Percentiles rank a stretch among this genome's conserved stretches.
These are phyloP conservation scores for Acanthamoeba lenticulata DNA, from an alignment of 208 protist genomes.

Conservation along the genomic window DNA sequence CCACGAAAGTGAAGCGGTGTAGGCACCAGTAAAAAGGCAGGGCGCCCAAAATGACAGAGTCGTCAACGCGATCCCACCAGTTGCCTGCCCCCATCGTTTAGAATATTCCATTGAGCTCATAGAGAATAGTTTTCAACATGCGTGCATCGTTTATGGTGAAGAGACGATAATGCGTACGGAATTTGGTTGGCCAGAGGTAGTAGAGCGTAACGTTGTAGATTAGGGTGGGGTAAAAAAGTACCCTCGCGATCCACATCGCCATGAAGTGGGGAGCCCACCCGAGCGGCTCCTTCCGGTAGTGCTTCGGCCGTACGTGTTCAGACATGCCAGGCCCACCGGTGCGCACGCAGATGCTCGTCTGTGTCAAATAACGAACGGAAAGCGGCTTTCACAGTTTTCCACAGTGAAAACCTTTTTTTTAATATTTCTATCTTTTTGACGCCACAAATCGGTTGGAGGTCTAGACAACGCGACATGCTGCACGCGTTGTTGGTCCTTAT, in stretches of 20 bases:
- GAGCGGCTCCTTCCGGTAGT: conserved; percentile 33
- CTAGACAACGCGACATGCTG: not conserved
- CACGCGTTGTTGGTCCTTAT: not conserved
- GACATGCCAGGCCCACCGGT: not conserved
- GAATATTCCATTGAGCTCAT: too few relatives aligned
- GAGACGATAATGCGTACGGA: not conserved
- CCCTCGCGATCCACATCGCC: not conserved
- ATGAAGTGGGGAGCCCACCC: conserved; percentile 5
- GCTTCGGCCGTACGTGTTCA: conserved; percentile 31
- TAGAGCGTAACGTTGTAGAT: conserved; percentile 49
- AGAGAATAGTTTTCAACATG: not conserved
- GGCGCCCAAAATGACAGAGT: conserved; percentile 11
- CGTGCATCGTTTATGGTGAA: not conserved
- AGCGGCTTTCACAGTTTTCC: too few relatives aligned
- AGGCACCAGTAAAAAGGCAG: conserved; percentile 16
- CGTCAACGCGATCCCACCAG: conserved; percentile 37
- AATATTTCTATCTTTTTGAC: too few relatives aligned
- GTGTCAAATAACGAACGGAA: too few relatives aligned
- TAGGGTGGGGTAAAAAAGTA: conserved; percentile 34
- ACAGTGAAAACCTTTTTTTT: too few relatives aligned
- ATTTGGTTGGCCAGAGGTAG: conserved; percentile 24
- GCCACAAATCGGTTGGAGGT: too few relatives aligned
- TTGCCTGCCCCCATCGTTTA: not conserved
- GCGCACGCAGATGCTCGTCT: too few relatives aligned
- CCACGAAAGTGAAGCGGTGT: too few relatives aligned